Percentiles rank a stretch among this genome's conserved stretches.
phyloP scores from a whole-genome alignment of 176 grass and related monocot genomes.

The Hordeum vulgare region DNA sequence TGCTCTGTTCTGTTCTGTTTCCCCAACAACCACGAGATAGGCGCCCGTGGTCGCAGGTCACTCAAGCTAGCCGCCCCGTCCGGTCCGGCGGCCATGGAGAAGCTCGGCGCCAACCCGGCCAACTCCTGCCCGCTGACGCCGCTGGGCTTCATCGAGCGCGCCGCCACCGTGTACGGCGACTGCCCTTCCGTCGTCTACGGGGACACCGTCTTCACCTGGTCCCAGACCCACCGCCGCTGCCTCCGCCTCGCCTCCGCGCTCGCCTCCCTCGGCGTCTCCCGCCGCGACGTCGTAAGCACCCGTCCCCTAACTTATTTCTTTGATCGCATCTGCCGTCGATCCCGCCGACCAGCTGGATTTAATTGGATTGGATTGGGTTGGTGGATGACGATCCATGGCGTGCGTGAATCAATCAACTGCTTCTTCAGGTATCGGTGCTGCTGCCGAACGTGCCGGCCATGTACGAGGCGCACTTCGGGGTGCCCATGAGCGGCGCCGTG shows the following conservation, averaged over 20 bases:
- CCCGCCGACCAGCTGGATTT: background rate
- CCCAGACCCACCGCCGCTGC: conserved; percentile 55
- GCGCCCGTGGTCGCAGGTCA: background rate
- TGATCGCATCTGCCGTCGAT: background rate
- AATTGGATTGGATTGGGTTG: background rate
- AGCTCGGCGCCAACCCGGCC: conserved; percentile 40
- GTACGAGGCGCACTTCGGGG: conserved; percentile 92
- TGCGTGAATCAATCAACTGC: background rate
- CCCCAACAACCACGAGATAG: background rate
- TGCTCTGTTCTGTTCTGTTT: background rate
- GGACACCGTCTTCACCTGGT: conserved; percentile 62
- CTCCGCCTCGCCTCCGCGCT: conserved; percentile 84
- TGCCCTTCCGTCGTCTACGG: conserved; percentile 69
- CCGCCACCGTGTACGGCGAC: conserved; percentile 59
- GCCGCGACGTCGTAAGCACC: conserved; percentile 53
- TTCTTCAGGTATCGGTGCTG: conserved; percentile 60
- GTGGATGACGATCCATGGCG: background rate
- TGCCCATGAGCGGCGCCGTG: conserved; percentile 93
- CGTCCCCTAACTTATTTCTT: background rate
- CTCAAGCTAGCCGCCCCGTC: background rate
- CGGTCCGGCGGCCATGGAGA: conserved; percentile 32
- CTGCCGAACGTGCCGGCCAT: conserved; percentile 86
- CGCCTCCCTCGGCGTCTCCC: conserved; percentile 60
- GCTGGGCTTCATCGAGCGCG: conserved; percentile 61
- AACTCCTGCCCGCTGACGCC: conserved; percentile 63